Percentiles rank a stretch among this genome's conserved stretches.
Evolutionary conservation across 2,329 filamentous ascomycete genomes (phyloP).

Genomic region (Alternaria metachromatica): DNA sequence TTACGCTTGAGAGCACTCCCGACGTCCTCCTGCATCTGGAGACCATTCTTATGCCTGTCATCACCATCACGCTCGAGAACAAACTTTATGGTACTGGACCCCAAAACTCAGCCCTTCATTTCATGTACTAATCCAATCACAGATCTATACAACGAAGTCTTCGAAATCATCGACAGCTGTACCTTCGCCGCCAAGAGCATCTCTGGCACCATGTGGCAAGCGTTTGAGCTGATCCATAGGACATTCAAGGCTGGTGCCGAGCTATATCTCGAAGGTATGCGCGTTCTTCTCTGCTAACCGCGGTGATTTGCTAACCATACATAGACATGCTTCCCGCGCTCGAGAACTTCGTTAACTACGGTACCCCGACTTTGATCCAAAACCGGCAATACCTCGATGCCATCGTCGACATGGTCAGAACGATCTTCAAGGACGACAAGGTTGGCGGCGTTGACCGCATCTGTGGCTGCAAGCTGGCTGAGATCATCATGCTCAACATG

Average conservation of each 20-base stretch:
- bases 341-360: constrained; percentile 97
- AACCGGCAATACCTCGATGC: constrained; percentile 88
- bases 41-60: constrained; percentile 95
- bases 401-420: constrained; percentile 90
- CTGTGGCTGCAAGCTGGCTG: constrained; percentile 95
- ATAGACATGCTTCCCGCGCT: constrained; percentile 93
- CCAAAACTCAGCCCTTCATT: background rate
- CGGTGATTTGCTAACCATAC: constrained; percentile 11
- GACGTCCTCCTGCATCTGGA: constrained; percentile 95
- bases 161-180: constrained; percentile 99
- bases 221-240: constrained; percentile 93
- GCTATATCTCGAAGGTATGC: constrained; percentile 79
- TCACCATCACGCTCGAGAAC: constrained; percentile 94
- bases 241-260: constrained; percentile 98
- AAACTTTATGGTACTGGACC: constrained; percentile 79
- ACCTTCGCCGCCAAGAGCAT: constrained; percentile 97
- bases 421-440: constrained; percentile 92
- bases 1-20: constrained; percentile 95
- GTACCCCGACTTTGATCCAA: constrained; percentile 77
- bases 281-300: background rate
- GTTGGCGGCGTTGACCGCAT: constrained; percentile 94
- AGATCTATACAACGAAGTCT: constrained; percentile 97
- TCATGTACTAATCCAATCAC: constrained; percentile 24
- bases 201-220: constrained; percentile 97
- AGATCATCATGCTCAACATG: constrained; percentile 96